A percentile compares a stretch with the other conserved stretches of the same genome.
Evolutionary conservation across 2,329 filamentous ascomycete genomes (phyloP).

Genomic region (Hortaea werneckii): DNA sequence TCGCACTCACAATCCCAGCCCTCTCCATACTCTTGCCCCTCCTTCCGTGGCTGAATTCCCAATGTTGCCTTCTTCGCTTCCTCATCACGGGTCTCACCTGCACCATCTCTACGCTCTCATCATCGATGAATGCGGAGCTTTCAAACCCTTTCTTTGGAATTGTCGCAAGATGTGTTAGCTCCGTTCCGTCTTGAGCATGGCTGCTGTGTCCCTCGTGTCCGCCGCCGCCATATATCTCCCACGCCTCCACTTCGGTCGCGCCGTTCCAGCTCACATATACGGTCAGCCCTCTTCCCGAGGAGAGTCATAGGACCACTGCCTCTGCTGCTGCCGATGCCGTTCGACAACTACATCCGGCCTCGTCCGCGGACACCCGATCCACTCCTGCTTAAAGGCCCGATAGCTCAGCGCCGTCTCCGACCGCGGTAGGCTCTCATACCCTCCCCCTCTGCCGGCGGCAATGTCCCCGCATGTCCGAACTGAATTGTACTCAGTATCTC

Average conservation of each 20-base stretch:
- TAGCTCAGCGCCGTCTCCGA: constrained; percentile 7
- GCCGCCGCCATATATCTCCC: constrained; percentile 14
- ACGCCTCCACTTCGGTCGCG: constrained; percentile 19
- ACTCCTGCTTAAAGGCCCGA: constrained; percentile 15
- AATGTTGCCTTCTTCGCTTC: background rate
- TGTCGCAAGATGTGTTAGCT: constrained; percentile 2
- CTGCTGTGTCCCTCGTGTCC: background rate
- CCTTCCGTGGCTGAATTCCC: too few species aligned
- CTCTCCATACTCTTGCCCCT: too few species aligned
- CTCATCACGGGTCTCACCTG: background rate
- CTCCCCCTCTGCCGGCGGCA: constrained; percentile 1
- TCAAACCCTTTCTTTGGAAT: constrained; percentile 13
- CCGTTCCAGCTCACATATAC: constrained; percentile 17
- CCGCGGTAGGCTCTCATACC: constrained; percentile 1
- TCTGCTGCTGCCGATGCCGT: background rate
- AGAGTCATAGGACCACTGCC: background rate
- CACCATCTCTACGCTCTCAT: background rate
- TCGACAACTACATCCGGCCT: constrained; percentile 4
- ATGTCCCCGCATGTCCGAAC: constrained; percentile 5
- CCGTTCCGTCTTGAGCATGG: background rate
- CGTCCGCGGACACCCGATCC: constrained; percentile 8
- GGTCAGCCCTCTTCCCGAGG: background rate
- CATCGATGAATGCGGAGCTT: constrained; percentile 10
- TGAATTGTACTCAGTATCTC: constrained; percentile 10
- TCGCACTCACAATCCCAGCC: too few species aligned